Conservation (phyloP, 495 filamentous ascomycete species). For the Penicillium macrosclerotiorum region DNA sequence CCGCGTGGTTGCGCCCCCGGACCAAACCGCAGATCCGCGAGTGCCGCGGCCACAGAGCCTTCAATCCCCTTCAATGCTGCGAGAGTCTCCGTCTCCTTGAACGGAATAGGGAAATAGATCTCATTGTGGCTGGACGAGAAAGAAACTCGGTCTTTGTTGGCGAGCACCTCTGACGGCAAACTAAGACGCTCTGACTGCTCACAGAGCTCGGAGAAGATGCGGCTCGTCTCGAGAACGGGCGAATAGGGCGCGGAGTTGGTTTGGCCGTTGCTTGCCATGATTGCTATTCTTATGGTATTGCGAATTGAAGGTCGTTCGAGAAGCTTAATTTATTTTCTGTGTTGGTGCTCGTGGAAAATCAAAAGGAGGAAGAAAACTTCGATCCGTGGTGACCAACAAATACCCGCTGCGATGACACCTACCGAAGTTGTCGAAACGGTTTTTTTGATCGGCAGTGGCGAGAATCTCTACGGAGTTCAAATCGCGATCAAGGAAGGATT, state of each 20-base stretch:
- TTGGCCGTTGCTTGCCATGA: conserved; percentile 14
- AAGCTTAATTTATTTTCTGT: too few species aligned
- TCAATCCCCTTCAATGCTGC: conserved; percentile 70
- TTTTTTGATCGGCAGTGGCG: conserved; percentile 6
- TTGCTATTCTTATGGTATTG: not conserved
- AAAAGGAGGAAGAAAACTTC: too few species aligned
- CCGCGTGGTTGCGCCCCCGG: conserved; percentile 27
- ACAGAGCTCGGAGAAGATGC: conserved; percentile 42
- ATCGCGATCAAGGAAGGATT: not conserved
- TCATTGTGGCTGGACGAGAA: conserved; percentile 42
- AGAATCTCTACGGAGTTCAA: not conserved
- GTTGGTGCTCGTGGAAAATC: too few species aligned
- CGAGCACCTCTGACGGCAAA: conserved; percentile 35
- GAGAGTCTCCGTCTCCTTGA: conserved; percentile 68
- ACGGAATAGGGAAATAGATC: conserved; percentile 60
- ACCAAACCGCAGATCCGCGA: conserved; percentile 58
- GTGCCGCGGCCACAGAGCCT: conserved; percentile 61
- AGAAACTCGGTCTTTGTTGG: conserved; percentile 36
- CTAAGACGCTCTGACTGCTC: conserved; percentile 38
- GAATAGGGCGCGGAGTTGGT: conserved; percentile 30
- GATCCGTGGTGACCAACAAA: too few species aligned
- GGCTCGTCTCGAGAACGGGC: conserved; percentile 39
- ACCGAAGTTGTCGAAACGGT: not conserved
- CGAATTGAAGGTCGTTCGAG: not conserved
- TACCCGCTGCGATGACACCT: too few species aligned